These are phyloP conservation scores for Chlorella sp. DNA, from an alignment of 139 green algal species.

Conservation along the genomic window DNA sequence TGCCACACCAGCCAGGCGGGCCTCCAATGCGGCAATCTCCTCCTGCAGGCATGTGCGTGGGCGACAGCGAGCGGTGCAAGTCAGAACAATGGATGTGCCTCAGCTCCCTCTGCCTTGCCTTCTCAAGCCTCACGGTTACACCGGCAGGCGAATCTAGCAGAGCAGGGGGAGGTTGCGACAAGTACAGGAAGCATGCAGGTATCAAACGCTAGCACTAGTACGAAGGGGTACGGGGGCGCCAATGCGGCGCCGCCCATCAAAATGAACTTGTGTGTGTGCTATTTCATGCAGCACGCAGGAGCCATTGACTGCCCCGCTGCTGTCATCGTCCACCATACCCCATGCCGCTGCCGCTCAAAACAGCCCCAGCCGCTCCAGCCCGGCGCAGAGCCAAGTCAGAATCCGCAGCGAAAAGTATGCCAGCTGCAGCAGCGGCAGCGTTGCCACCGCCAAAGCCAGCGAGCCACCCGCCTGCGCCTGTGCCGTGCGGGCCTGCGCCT, in stretches of 20 bases:
- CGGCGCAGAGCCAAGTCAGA: slow-evolving; percentile 3
- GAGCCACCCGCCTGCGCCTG: slow-evolving; percentile 24
- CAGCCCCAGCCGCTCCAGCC: slow-evolving; percentile 8
- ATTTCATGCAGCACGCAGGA: neutral
- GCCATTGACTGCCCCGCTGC: too few relatives aligned
- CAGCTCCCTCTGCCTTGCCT: too few relatives aligned
- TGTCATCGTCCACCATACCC: too few relatives aligned
- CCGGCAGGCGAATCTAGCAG: neutral
- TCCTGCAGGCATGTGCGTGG: slow-evolving; percentile 4
- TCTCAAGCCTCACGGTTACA: neutral
- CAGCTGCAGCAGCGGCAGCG: slow-evolving; percentile 26
- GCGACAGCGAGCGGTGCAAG: too few relatives aligned
- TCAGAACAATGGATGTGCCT: too few relatives aligned
- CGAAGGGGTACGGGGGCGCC: neutral
- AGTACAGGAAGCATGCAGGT: too few relatives aligned
- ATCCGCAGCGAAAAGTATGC: slow-evolving; percentile 4
- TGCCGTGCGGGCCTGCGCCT: neutral
- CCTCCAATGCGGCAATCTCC: neutral
- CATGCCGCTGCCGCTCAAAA: neutral
- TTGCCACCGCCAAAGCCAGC: neutral
- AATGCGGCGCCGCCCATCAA: neutral
- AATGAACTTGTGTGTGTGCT: too few relatives aligned
- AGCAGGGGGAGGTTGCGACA: neutral
- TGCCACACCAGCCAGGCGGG: neutral
- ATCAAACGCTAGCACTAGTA: too few relatives aligned